Base-by-base conservation (phyloP, 257 asterid species). In the Dorcoceras hygrometricum region DNA sequence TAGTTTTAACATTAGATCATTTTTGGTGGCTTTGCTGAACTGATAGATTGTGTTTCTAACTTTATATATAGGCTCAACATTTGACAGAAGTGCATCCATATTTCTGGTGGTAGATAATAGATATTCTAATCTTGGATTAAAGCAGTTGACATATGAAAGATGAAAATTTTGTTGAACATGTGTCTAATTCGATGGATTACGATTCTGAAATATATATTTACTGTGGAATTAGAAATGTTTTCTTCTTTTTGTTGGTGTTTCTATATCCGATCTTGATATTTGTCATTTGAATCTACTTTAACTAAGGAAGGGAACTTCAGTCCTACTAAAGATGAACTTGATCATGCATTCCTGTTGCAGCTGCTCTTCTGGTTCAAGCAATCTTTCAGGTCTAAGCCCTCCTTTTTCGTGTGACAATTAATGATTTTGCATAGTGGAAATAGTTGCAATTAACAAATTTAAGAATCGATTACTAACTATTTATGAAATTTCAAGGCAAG, bases 301-400 rank as follows among this genome's bases (percentile, higher is more conserved):
- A 34, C 74, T 66, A 77, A 90, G 98, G 98, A 87, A 76, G 98
- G 98, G 71, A 87, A 73, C 72, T 77, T 78, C 75, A 73, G 80
- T 60, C 96, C 97, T 75, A 62, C 89, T 68, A 86, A 93, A 81
- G 80, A 71, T 74, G 96, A 93, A 79, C 81, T 78, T 63, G 89
- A 88, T 70, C 89, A 90, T 69, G 90, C 95, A 9, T 90, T 93
- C 86, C 87, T 89, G 69, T 73, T 89, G 83, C 98, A 93, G 88
- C 81, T 93, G 79, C 91, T 93, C 72, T 86, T 86, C 87, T 93
- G 98, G 98, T 93, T 93, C 79, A 93, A 93, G 80, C 97, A 89
- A 73, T 84, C 98, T 80, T 93, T 93, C 88, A 81, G 96, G 98
- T 89, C 62, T 65, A 57, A 51, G 68, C 23, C 65, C 71, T 59